Base-by-base conservation (phyloP, 2,329 filamentous ascomycete species). In the Fusarium sp. region DNA sequence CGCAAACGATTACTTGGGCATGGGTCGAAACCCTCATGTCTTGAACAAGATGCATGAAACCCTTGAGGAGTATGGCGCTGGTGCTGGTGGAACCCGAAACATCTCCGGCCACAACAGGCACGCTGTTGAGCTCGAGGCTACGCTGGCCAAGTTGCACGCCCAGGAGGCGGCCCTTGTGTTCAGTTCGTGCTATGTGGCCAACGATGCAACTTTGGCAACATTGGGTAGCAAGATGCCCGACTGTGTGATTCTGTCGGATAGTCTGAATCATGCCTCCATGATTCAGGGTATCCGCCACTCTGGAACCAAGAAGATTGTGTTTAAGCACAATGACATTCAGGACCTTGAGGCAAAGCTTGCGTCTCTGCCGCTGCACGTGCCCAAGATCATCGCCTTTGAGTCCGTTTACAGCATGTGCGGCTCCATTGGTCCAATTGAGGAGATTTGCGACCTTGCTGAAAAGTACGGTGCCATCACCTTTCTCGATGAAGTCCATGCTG, bases 341-440 rank as follows among this genome's bases (percentile, higher is more conserved):
- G 96, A 99, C 79, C 87, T 99, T 18, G 96, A 99, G 86, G 91
- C 91, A 60, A 98, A 99, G 85, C 88, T 99, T 75, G 95, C 95
- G 4, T 93, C 95, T 14, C 89, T 99, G 47, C 95, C 96, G 1
- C 85, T 93, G 1, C 89, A 96, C 70, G 90, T 94, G 38, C 96
- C 96, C 67, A 99, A 99, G 87, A 98, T 99, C 76, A 99, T 99
- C 75, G 96, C 96, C 3, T 99, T 98, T 75, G 96, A 99, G 85
- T 98, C 95, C 34, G 96, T 99, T 5, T 99, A 99, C 86, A 98
- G 95, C 87, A 99, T 99, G 96, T 99, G 96, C 81, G 96, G 96
- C 72, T 98, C 95, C 18, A 94, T 99, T 81, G 96, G 95, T 0
- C 96, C 96, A 1, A 99, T 99, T 77, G 94, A 95, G 84, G 93